Conservation (phyloP, 495 filamentous ascomycete species). For the Cairneyella variabilis region DNA sequence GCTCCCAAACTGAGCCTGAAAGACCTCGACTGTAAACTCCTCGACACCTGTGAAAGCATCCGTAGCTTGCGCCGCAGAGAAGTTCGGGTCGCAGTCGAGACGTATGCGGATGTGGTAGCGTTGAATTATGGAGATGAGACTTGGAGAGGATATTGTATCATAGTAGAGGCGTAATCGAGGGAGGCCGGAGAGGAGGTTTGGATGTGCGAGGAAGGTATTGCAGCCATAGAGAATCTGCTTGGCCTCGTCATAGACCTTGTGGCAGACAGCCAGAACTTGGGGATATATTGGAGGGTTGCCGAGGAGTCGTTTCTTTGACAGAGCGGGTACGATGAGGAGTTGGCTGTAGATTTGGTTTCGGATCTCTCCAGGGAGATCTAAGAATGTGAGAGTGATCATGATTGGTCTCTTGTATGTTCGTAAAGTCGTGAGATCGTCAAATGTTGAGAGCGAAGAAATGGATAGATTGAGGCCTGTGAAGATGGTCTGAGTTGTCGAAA, state of each 20-base stretch:
- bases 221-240: slow-evolving; percentile 41
- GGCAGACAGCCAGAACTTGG: slow-evolving; percentile 38
- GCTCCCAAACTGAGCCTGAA: slow-evolving; percentile 41
- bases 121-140: slow-evolving; percentile 32
- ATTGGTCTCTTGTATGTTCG: background rate
- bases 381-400: slow-evolving; percentile 26
- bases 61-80: slow-evolving; percentile 24
- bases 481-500: too few species aligned
- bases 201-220: slow-evolving; percentile 51
- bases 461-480: background rate
- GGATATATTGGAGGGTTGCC: slow-evolving; percentile 29
- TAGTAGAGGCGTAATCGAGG: slow-evolving; percentile 36
- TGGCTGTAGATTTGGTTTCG: slow-evolving; percentile 45
- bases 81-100: slow-evolving; percentile 43
- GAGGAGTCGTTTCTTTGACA: slow-evolving; percentile 10
- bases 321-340: slow-evolving; percentile 35
- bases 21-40: slow-evolving; percentile 42
- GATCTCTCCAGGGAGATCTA: slow-evolving; percentile 46
- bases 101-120: slow-evolving; percentile 41
- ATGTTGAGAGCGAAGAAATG: too few species aligned
- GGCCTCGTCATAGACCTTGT: slow-evolving; percentile 38
- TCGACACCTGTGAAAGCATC: slow-evolving; percentile 38
- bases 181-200: slow-evolving; percentile 37
- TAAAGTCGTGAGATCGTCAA: slow-evolving; percentile 1
- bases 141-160: slow-evolving; percentile 29